Evolutionary conservation across 164 flowering plant species (phyloP).

Genomic region (Vitis rotundifolia): DNA sequence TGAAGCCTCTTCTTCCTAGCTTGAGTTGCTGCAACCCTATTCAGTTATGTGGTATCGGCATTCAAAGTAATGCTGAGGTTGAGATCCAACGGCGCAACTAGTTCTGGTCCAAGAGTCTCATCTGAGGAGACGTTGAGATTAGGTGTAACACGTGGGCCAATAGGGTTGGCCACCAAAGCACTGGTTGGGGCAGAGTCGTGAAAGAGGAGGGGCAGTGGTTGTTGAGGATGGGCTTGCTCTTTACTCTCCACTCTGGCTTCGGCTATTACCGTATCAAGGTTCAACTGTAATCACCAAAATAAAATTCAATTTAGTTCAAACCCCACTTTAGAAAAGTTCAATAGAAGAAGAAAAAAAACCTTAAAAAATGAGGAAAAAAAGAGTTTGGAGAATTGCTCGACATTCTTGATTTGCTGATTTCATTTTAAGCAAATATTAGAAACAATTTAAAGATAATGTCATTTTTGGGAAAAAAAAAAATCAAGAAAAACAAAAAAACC

Average conservation of each 20-base stretch:
- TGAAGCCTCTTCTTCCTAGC: slow-evolving; percentile 45
- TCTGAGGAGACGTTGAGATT: too few relatives aligned
- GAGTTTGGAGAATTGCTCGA: neutral
- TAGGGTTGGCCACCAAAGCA: too few relatives aligned
- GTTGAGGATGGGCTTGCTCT: too few relatives aligned
- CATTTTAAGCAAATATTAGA: neutral
- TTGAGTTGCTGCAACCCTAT: slow-evolving; percentile 31
- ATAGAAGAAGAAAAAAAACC: too few relatives aligned
- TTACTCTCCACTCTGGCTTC: neutral
- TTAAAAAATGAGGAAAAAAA: neutral
- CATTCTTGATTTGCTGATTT: slow-evolving; percentile 38
- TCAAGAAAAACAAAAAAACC: neutral
- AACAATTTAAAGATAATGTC: neutral
- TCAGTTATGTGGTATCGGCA: neutral
- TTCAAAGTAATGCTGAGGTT: slow-evolving; percentile 17
- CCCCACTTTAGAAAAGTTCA: too few relatives aligned
- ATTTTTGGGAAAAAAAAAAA: neutral
- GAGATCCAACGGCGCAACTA: slow-evolving; percentile 22
- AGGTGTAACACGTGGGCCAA: too few relatives aligned
- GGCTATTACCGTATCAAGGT: neutral
- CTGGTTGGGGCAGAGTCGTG: too few relatives aligned
- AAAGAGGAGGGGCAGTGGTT: too few relatives aligned
- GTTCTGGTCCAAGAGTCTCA: too few relatives aligned
- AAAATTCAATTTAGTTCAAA: too few relatives aligned
- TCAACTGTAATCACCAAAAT: too few relatives aligned